These are phyloP conservation scores for Eurotiales sp. DNA, from an alignment of 2,329 filamentous ascomycete genomes.

Conservation along the genomic window DNA sequence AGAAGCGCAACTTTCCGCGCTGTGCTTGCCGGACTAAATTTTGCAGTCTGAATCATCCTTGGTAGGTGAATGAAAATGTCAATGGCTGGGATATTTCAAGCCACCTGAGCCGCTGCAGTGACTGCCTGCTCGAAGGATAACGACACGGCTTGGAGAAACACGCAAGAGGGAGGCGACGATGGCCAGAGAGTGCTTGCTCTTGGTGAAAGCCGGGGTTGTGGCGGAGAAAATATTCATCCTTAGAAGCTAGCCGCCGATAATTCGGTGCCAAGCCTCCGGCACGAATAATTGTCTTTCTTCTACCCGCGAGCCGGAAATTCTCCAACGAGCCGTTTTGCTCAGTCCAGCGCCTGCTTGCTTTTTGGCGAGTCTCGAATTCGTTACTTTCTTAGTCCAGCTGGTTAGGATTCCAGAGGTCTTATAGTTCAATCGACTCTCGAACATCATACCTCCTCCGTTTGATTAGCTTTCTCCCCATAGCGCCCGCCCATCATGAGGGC, in stretches of 20 bases:
- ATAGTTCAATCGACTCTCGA: neutral
- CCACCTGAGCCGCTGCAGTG: conserved; percentile 1
- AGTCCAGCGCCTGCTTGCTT: neutral
- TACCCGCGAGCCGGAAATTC: conserved; percentile 1
- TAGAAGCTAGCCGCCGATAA: conserved; percentile 18
- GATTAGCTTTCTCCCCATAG: neutral
- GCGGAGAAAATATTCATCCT: conserved; percentile 19
- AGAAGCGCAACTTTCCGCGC: conserved; percentile 33
- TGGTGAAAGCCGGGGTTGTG: conserved; percentile 12
- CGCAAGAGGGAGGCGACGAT: conserved; percentile 28
- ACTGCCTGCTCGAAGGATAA: neutral
- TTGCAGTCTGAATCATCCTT: conserved; percentile 40
- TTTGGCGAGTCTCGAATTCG: neutral
- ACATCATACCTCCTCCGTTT: neutral
- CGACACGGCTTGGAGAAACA: neutral
- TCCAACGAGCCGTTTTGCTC: neutral
- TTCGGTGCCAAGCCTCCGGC: conserved; percentile 15
- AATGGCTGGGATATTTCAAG: neutral
- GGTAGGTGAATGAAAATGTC: conserved; percentile 10
- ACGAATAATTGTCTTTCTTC: neutral
- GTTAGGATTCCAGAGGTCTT: neutral
- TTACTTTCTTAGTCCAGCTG: neutral
- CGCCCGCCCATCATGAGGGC: conserved; percentile 28
- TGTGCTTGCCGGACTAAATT: conserved; percentile 30
- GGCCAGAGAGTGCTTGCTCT: conserved; percentile 2